Conservation (phyloP, 2,329 filamentous ascomycete genomes). For the Pseudopithomyces chartarum region DNA sequence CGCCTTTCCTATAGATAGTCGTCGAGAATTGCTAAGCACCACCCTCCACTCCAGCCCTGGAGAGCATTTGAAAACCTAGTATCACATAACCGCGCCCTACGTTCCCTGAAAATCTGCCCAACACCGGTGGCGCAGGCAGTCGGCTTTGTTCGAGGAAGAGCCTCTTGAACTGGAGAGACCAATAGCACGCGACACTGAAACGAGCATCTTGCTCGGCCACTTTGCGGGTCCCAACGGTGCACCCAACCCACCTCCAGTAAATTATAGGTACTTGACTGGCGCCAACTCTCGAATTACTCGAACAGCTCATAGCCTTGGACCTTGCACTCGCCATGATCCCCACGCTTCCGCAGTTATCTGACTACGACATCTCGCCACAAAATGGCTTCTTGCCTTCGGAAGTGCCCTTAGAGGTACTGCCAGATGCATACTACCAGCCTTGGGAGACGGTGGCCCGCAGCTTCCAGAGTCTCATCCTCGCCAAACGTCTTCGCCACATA, state of each 20-base stretch:
- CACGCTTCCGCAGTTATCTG: conserved; percentile 59
- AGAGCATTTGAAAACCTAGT: background rate
- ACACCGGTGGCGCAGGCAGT: conserved; percentile 5
- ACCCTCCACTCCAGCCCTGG: background rate
- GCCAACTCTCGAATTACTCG: background rate
- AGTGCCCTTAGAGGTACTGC: conserved; percentile 77
- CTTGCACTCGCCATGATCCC: conserved; percentile 43
- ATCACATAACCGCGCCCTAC: background rate
- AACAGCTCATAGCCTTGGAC: background rate
- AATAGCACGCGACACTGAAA: conserved; percentile 10
- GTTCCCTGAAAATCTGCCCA: background rate
- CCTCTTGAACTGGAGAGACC: background rate
- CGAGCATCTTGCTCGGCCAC: conserved; percentile 4
- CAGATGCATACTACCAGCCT: conserved; percentile 89
- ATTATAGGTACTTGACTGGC: background rate
- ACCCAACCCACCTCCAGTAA: background rate
- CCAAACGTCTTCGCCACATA: conserved; percentile 77
- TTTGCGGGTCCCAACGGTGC: background rate
- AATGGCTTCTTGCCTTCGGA: conserved; percentile 89
- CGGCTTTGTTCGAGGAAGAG: conserved; percentile 4
- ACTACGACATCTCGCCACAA: conserved; percentile 79
- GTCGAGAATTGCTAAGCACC: background rate
- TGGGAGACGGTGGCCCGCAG: conserved; percentile 91
- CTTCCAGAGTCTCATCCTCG: conserved; percentile 84
- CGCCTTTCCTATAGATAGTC: conserved; percentile 13